Evolutionary conservation across 2,329 filamentous ascomycete genomes (phyloP), one percentile per base, ranked within the genome.

Genomic region (Colletotrichum siamense): DNA sequence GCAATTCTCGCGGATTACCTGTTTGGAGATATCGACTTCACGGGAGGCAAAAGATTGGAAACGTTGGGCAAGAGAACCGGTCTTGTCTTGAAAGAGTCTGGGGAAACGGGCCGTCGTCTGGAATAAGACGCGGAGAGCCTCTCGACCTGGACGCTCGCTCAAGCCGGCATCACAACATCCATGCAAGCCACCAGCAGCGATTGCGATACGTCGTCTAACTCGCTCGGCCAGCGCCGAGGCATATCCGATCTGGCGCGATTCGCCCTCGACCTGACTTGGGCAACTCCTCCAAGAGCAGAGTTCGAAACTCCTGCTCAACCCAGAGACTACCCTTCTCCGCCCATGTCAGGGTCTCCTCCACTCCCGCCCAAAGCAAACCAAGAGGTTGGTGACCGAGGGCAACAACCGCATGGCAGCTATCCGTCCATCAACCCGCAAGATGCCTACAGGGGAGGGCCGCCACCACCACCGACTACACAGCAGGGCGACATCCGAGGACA

Each of bases 321-420:
- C 82, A 88, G 88, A 88, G 91, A 90, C 83, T 94, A 94, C 87
- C 92, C 92, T 84, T 94, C 92, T 89, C 92, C 92, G 87, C 92
- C 92, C 89, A 94, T 94, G 92, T 94, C 92, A 88, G 92, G 91
- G 83, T 93, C 92, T 88, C 91, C 92, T 82, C 89, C 89, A 80
- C 87, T 89, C 81, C 90, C 91, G 85, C 87, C 89, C 83, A 92
- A 90, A 87, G 84, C 86, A 87, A 88, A 88, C 83, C 89, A 87
- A 85, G 90, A 92, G 85, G 88, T 88, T 81, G 88, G 87, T 85
- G 88, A 90, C 84, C 88, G 89, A 84, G 86, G 87, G 82, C 89
- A 89, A 73, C 89, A 89, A 74, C 78, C 73, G 63, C 79, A 81
- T 81, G 86, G 85, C 82, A 83, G 84, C 80, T 90, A 87, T 80